Conservation (phyloP, 768 basidiomycete genomes). For the Trametopsis cervina region DNA sequence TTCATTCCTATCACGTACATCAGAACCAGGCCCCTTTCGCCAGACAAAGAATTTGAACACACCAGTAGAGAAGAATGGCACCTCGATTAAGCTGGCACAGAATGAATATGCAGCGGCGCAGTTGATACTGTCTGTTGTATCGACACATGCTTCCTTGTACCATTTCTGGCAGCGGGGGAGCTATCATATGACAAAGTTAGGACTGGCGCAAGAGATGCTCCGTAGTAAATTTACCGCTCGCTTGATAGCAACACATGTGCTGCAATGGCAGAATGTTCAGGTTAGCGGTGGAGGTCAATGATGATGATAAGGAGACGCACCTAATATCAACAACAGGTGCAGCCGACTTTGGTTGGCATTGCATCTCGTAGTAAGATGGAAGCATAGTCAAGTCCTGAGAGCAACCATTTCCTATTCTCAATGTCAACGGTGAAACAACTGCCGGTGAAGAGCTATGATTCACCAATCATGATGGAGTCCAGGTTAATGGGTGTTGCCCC, state of each 20-base stretch:
- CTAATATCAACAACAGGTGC: conserved; percentile 41
- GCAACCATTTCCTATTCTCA: conserved; percentile 41
- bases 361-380: conserved; percentile 40
- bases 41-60: no score
- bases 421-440: no score
- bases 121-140: conserved; percentile 33
- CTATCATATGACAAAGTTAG: conserved; percentile 29
- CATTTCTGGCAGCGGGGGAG: conserved; percentile 36
- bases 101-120: conserved; percentile 34
- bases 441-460: no score
- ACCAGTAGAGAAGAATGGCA: conserved; percentile 25
- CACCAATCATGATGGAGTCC: conserved; percentile 40
- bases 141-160: conserved; percentile 31
- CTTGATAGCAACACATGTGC: conserved; percentile 35
- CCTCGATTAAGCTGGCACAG: conserved; percentile 25
- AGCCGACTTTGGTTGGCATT: conserved; percentile 44
- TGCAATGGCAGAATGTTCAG: conserved; percentile 9
- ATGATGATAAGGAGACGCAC: conserved; percentile 9
- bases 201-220: conserved; percentile 15
- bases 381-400: conserved; percentile 30
- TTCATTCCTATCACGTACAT: conserved; percentile 37
- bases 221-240: conserved; percentile 19
- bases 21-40: no score
- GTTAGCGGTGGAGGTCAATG: neutral
- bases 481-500: conserved; percentile 43